Base-by-base conservation (phyloP, 169 alveolate genomes). In the Eimeria maxima region DNA sequence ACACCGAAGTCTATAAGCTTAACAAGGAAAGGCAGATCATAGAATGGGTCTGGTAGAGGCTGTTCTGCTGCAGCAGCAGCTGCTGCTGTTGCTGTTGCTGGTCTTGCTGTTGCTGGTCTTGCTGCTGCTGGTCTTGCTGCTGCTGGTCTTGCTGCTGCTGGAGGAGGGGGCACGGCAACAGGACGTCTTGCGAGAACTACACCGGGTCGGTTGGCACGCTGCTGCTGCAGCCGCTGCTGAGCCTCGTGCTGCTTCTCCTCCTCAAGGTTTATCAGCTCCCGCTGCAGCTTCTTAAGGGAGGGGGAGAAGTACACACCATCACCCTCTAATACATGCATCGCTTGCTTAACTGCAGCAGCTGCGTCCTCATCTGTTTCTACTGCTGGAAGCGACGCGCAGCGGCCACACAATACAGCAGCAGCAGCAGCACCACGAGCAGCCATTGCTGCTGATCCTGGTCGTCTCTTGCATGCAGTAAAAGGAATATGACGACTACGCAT, bases 41-140 rank as follows among this genome's bases (percentile, higher is more conserved):
- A 42, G 10, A 13, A 10, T 13, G n/a, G 42, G 38, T 22, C 24
- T 24, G 38, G 18, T 13, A 11, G 27, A 8, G 76, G 10, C 76
- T 67, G 76, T 74, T 24, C 42, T 74, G 53, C 45, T 7, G 45
- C 50, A 14, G 84, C 84, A 73, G 84, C 84, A 29, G 84, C 50
- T 18, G 76, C 11, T 65, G 76, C 76, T 24, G 76, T 8, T 22
- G 33, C 33, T 22, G 76, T 29, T 8, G 42, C 33, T 24, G 76
- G 29, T 18, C 33, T 2, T 50, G 57, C 57, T 50, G 57, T n/a
- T 18, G 76, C 11, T 65, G 76, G 33, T 24, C 33, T 10, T 22
- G 38, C 38, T 22, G 76, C 76, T 10, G 44, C 38, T 24, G 76
- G 18, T 18, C 38, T 4, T 53, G 60, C 60, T 53, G 60, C 60